A percentile compares a stretch with the other conserved stretches of the same genome.
Conservation (phyloP, 345 rosid genomes). For the Eutrema heterophyllum region DNA sequence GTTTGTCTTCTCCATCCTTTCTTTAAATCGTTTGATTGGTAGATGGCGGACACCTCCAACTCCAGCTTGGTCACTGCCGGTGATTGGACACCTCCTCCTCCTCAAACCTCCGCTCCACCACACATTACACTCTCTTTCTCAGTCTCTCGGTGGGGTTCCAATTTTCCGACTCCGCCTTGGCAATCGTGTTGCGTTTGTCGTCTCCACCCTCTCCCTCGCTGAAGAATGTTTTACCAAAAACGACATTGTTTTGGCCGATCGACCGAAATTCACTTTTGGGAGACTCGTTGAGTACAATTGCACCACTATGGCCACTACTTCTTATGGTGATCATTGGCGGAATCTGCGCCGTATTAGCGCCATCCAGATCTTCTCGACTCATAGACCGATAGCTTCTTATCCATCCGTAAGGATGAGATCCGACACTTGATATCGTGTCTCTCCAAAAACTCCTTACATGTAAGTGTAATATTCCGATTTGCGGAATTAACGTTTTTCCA, state of each 20-base stretch:
- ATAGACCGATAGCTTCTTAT: not conserved
- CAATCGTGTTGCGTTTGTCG: constrained; percentile 22
- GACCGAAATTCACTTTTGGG: constrained; percentile 12
- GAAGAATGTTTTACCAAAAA: constrained; percentile 35
- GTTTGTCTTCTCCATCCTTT: not conserved
- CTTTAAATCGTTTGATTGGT: not conserved
- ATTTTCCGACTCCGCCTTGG: constrained; percentile 15
- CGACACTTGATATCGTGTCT: constrained; percentile 16
- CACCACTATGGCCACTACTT: constrained; percentile 19
- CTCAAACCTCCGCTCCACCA: constrained; percentile 30
- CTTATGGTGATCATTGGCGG: constrained; percentile 38
- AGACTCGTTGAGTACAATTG: constrained; percentile 25
- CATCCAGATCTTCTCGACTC: constrained; percentile 26
- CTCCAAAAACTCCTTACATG: not conserved
- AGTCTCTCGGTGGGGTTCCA: not conserved
- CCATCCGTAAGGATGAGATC: constrained; percentile 29
- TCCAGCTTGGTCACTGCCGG: constrained; percentile 20
- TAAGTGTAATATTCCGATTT: not conserved
- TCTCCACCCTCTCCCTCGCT: constrained; percentile 14
- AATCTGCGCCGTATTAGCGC: constrained; percentile 25
- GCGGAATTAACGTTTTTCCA: too few relatives aligned
- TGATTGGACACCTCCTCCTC: constrained; percentile 33
- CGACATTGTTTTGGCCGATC: constrained; percentile 25
- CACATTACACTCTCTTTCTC: constrained; percentile 11
- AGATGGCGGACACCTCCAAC: constrained; percentile 19